Conservation (phyloP, 2,329 filamentous ascomycete genomes). For the Fusarium nelsonii region DNA sequence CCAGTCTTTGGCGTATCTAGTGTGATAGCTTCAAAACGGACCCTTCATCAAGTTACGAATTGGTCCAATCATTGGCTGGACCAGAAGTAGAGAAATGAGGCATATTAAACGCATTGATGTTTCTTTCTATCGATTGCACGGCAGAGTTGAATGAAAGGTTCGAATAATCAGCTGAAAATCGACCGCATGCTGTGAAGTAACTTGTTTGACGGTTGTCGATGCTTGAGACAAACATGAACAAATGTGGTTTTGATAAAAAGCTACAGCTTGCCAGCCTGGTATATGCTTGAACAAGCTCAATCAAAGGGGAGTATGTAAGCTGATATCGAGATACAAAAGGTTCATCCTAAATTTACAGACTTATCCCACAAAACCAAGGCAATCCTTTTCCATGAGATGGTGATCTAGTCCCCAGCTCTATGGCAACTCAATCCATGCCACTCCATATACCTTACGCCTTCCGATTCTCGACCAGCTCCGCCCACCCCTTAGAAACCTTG, state of each 20-base stretch:
- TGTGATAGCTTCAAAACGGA: slow-evolving; percentile 1
- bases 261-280: slow-evolving; percentile 21
- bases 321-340: slow-evolving; percentile 37
- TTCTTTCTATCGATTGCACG: not conserved
- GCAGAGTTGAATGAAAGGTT: too few relatives aligned
- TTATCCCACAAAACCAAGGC: slow-evolving; percentile 27
- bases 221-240: not conserved
- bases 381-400: not conserved
- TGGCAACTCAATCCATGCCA: slow-evolving; percentile 5
- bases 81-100: not conserved
- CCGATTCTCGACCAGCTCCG: slow-evolving; percentile 1
- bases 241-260: not conserved
- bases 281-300: slow-evolving; percentile 26
- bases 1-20: not conserved
- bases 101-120: not conserved
- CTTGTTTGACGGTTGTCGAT: not conserved
- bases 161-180: not conserved
- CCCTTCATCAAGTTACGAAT: not conserved
- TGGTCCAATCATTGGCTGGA: not conserved
- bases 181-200: not conserved
- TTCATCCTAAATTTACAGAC: slow-evolving; percentile 18
- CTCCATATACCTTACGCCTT: slow-evolving; percentile 7
- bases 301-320: slow-evolving; percentile 32
- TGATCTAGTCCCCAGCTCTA: not conserved
- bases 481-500: slow-evolving; percentile 5